Evolutionary conservation across 2,329 filamentous ascomycete species (phyloP), one percentile per base, ranked within the genome.

Genomic region (Colletotrichum graminicola): DNA sequence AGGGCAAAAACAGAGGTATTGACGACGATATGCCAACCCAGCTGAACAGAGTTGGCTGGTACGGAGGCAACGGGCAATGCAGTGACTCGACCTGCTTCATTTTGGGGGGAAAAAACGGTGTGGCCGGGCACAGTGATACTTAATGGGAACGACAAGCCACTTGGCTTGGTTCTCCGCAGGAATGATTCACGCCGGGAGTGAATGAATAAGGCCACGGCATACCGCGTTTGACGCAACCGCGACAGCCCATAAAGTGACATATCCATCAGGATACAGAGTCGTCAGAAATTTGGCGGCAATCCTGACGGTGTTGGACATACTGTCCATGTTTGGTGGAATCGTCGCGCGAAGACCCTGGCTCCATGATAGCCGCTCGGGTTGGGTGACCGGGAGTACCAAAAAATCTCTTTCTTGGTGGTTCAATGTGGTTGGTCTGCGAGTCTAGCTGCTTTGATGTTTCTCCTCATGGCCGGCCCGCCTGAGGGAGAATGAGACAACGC

Each of bases 401-500:
- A 62, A 51, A 43, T 6, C 5, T 54, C 21, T 41, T n/a, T 36
- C 36, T 54, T 66, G 60, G 41, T 57, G 55, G 29, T 26, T 29
- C 29, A 29, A 2, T 8, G 34, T 36, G 10, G 34, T 51, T 52
- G 34, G 34, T 49, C 41, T 23, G 41, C 26, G 23, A 45, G 23
- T 16, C 14, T 18, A 41, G 34, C 43, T 57, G 34, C 45, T 62
- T 29, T 39, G 49, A 39, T 26, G 41, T 14, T 47, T 32, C 49
- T 36, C 34, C 41, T 43, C 41, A 34, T 47, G 21, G 61, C 23
- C 21, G 47, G 41, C 12, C 39, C 34, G 41, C 12, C 39, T 26
- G 41, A 71, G 68, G 64, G 68, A 71, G 51, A 51, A 10, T 41
- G 43, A 67, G 57, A 67, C 68, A 71, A 39, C 41, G 51, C 45